These are phyloP conservation scores for Talaromyces sp. DNA, from an alignment of 2,329 filamentous ascomycete species.

Conservation along the genomic window DNA sequence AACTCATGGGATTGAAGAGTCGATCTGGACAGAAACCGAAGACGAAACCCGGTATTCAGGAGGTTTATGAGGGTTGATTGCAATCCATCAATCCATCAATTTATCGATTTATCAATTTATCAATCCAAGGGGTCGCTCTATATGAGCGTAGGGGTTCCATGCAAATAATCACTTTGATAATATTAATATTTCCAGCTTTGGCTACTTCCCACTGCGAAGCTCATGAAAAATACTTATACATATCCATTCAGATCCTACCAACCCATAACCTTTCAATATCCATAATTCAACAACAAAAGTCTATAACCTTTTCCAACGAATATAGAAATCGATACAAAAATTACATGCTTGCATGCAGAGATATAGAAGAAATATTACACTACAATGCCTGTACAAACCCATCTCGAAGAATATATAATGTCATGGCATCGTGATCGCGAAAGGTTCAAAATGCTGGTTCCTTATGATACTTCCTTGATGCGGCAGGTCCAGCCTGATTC, in stretches of 20 bases:
- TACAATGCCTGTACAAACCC: constrained; percentile 27
- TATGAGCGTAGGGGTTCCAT: background rate
- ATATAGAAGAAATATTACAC: constrained; percentile 25
- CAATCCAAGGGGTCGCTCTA: background rate
- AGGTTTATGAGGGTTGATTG: constrained; percentile 29
- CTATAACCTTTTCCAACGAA: constrained; percentile 1
- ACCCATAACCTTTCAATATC: background rate
- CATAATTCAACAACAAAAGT: background rate
- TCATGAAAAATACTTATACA: constrained; percentile 5
- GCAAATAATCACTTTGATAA: background rate
- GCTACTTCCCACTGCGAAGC: background rate
- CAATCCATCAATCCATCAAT: no score
- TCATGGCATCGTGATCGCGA: constrained; percentile 27
- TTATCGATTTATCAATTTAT: no score
- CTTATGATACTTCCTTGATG: constrained; percentile 69
- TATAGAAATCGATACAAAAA: background rate
- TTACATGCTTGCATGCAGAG: constrained; percentile 4
- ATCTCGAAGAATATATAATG: constrained; percentile 28
- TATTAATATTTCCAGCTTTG: background rate
- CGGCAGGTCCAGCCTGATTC: constrained; percentile 89
- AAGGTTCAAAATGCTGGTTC: constrained; percentile 25
- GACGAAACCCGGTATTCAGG: constrained; percentile 42
- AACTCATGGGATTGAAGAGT: constrained; percentile 38
- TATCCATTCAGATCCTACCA: background rate
- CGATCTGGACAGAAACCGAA: constrained; percentile 26